phyloP scores from a whole-genome alignment of 805 yeast species.

The Starmerella stellata region DNA sequence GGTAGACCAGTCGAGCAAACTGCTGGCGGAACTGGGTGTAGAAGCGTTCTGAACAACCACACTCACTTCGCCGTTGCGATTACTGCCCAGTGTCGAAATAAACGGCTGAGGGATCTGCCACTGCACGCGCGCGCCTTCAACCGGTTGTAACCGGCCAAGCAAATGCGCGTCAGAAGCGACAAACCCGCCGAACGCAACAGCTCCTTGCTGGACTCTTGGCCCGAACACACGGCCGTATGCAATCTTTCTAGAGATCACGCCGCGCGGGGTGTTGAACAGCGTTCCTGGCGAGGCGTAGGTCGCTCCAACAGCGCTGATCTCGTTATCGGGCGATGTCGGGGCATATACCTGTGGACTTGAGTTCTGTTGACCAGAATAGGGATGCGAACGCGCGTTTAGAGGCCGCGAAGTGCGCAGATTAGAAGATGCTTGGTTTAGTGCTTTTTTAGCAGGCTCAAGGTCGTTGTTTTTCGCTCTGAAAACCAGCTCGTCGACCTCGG shows the following conservation, averaged over 20 bases:
- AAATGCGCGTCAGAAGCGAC: conserved; percentile 11
- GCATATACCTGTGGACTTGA: too few relatives aligned
- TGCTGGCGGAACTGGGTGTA: not conserved
- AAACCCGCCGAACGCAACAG: conserved; percentile 20
- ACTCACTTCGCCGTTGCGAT: not conserved
- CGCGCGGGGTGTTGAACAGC: conserved; percentile 20
- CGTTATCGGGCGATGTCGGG: conserved; percentile 1
- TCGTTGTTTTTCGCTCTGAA: conserved; percentile 4
- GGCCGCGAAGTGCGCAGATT: too few relatives aligned
- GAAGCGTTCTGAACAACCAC: not conserved
- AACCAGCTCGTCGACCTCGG: conserved; percentile 10
- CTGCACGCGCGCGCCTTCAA: not conserved
- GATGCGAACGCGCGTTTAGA: too few relatives aligned
- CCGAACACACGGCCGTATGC: conserved; percentile 19
- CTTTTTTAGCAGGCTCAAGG: not conserved
- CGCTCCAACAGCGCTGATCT: conserved; percentile 17
- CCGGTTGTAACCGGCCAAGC: not conserved
- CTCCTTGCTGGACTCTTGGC: conserved; percentile 3
- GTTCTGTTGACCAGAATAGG: not conserved
- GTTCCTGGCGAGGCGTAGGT: conserved; percentile 21
- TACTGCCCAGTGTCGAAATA: not conserved
- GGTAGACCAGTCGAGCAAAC: not conserved
- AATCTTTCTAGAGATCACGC: conserved; percentile 13
- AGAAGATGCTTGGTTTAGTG: not conserved
- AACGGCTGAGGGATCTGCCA: conserved; percentile 1